phyloP scores from a whole-genome alignment of 2,329 filamentous ascomycete species.

The Rutstroemia sp. region DNA sequence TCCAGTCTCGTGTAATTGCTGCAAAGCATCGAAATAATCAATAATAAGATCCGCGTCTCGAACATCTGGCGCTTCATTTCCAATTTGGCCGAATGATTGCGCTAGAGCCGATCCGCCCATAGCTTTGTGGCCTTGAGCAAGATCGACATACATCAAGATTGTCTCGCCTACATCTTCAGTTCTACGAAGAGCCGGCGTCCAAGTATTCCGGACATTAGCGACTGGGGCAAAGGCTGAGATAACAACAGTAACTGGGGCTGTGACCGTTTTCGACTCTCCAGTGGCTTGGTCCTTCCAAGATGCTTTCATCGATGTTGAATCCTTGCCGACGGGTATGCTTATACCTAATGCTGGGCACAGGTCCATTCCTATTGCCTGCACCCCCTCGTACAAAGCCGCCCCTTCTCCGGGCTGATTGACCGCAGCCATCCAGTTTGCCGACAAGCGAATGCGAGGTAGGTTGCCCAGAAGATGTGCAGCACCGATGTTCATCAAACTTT shows the following conservation, averaged over 20 bases:
- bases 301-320: slow-evolving; percentile 98
- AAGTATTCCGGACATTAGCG: slow-evolving; percentile 74
- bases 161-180: slow-evolving; percentile 85
- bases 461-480: slow-evolving; percentile 55
- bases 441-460: slow-evolving; percentile 74
- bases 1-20: slow-evolving; percentile 55
- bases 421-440: slow-evolving; percentile 99
- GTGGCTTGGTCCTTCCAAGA: slow-evolving; percentile 72
- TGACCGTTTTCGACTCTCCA: slow-evolving; percentile 72
- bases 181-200: slow-evolving; percentile 83
- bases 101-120: slow-evolving; percentile 88
- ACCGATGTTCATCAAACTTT: slow-evolving; percentile 87
- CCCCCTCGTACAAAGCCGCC: slow-evolving; percentile 86
- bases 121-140: slow-evolving; percentile 71
- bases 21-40: slow-evolving; percentile 86
- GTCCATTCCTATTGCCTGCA: slow-evolving; percentile 86
- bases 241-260: slow-evolving; percentile 82
- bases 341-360: slow-evolving; percentile 86
- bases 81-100: slow-evolving; percentile 81
- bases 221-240: slow-evolving; percentile 88
- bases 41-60: slow-evolving; percentile 72
- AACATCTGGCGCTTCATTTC: slow-evolving; percentile 78
- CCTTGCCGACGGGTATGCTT: slow-evolving; percentile 93
- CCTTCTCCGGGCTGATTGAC: slow-evolving; percentile 88
- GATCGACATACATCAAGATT: slow-evolving; percentile 82